phyloP scores from a whole-genome alignment of 192 early-diverging fungal species.

The Gaertneriomyces sp. region DNA sequence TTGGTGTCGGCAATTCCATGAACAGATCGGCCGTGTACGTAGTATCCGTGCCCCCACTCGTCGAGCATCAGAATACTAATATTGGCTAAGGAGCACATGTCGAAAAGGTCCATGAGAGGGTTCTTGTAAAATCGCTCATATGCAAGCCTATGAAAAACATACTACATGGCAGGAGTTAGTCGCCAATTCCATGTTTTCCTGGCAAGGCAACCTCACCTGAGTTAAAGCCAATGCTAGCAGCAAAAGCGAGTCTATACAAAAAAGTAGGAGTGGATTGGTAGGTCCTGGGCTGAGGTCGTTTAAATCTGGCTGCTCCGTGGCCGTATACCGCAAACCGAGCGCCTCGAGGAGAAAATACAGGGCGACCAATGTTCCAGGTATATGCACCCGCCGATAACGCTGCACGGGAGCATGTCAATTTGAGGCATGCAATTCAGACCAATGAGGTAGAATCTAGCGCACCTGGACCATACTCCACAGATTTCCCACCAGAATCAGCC shows the following conservation, averaged over 20 bases:
- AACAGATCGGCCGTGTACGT: constrained; percentile 51
- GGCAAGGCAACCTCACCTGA: constrained; percentile 32
- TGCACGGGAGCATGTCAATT: constrained; percentile 16
- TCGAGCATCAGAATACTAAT: constrained; percentile 50
- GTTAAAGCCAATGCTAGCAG: constrained; percentile 36
- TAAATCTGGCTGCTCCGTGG: constrained; percentile 43
- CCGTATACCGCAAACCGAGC: constrained; percentile 30
- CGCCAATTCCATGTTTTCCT: not conserved
- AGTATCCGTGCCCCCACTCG: constrained; percentile 57
- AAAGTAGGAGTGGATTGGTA: constrained; percentile 42
- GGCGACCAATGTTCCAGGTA: constrained; percentile 41
- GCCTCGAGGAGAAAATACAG: constrained; percentile 50
- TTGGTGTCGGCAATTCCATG: constrained; percentile 47
- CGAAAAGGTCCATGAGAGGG: constrained; percentile 47
- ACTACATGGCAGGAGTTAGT: constrained; percentile 4
- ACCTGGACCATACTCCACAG: constrained; percentile 49
- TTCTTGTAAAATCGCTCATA: constrained; percentile 52
- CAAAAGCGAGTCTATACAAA: constrained; percentile 38
- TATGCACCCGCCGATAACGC: constrained; percentile 39
- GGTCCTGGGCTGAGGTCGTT: constrained; percentile 34
- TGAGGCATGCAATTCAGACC: constrained; percentile 4
- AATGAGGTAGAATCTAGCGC: not conserved
- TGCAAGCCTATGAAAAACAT: constrained; percentile 26
- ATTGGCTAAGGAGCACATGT: constrained; percentile 52
- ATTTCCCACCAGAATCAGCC: constrained; percentile 53